phyloP scores from a whole-genome alignment of 148 eudicot genomes.

The Camellia granthamiana region DNA sequence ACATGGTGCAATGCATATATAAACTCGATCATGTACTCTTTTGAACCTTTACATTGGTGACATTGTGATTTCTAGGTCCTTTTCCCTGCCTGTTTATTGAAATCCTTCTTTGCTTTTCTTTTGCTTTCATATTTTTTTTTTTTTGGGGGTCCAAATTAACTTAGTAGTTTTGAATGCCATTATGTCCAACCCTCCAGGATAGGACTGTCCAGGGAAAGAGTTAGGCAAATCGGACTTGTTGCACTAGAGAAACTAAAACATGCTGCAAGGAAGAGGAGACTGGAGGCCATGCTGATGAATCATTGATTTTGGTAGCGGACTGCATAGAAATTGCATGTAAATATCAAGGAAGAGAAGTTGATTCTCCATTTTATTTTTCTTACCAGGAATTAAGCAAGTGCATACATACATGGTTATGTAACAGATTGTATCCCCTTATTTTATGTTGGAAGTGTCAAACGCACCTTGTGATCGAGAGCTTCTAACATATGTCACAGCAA shows the following conservation, averaged over 20 bases:
- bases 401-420: background rate
- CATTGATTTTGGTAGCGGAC: conserved; percentile 32
- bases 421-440: background rate
- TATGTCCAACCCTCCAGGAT: conserved; percentile 48
- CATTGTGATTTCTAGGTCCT: background rate
- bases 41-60: background rate
- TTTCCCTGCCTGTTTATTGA: background rate
- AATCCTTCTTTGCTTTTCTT: background rate
- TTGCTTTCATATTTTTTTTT: background rate
- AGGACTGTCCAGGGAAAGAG: conserved; percentile 91
- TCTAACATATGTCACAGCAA: background rate
- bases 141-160: background rate
- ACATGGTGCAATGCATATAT: background rate
- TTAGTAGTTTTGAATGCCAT: background rate
- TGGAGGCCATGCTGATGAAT: conserved; percentile 68
- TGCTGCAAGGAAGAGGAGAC: conserved; percentile 73
- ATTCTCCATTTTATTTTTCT: conserved; percentile 7
- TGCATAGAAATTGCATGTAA: conserved; percentile 19
- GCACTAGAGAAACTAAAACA: conserved; percentile 86
- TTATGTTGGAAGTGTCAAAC: background rate
- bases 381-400: background rate
- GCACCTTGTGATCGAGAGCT: background rate
- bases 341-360: conserved; percentile 14
- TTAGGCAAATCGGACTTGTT: conserved; percentile 83
- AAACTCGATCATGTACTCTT: background rate